Percentiles rank a stretch among this genome's conserved stretches.
Evolutionary conservation across 306 rosid genomes (phyloP).

Genomic region (Cucurbita ficifolia): DNA sequence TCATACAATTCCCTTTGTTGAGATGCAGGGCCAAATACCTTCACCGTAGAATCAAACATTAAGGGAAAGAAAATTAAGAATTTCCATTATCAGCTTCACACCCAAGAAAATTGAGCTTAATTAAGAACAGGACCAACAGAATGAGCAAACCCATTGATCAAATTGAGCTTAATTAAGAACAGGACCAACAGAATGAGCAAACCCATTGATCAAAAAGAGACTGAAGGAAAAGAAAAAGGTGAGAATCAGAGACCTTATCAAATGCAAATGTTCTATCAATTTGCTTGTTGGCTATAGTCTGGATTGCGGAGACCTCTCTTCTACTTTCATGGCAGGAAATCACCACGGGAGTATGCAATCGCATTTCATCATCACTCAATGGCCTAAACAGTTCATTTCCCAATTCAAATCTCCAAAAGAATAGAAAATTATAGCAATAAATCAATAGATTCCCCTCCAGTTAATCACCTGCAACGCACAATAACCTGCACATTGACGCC

Average conservation of each 20-base stretch:
- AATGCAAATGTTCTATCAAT: constrained; percentile 86
- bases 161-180: too few species aligned
- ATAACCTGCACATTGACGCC: constrained; percentile 98
- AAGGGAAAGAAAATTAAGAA: background rate
- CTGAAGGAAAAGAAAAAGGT: background rate
- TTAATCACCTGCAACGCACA: constrained; percentile 83
- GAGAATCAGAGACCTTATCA: constrained; percentile 53
- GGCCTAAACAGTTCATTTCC: constrained; percentile 44
- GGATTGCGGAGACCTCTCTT: constrained; percentile 76
- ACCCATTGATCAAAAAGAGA: background rate
- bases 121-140: background rate
- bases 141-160: too few species aligned
- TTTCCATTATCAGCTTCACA: constrained; percentile 4
- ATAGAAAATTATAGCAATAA: constrained; percentile 4
- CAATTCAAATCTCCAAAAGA: constrained; percentile 2
- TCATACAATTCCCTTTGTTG: constrained; percentile 84
- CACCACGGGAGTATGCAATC: constrained; percentile 84
- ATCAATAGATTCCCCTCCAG: constrained; percentile 7
- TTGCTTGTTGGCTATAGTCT: constrained; percentile 95
- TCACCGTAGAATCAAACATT: constrained; percentile 17
- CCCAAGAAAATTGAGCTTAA: background rate
- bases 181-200: too few species aligned
- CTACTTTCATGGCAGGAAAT: constrained; percentile 71
- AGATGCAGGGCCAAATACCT: constrained; percentile 94
- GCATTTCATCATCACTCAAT: constrained; percentile 75